These are phyloP conservation scores for Coffea canephora DNA, from an alignment of 257 asterid species.

Conservation along the genomic window DNA sequence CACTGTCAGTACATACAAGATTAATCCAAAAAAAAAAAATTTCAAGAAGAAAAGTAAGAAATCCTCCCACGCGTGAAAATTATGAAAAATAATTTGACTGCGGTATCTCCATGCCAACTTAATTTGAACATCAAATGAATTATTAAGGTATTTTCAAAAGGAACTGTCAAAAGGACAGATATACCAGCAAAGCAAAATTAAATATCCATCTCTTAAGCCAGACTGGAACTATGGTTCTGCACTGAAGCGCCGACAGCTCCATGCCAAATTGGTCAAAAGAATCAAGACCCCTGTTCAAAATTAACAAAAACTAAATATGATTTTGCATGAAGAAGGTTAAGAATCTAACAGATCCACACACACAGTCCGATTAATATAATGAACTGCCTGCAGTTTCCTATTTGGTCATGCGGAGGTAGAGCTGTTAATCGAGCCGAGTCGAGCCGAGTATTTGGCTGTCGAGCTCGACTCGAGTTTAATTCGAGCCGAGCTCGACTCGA, in stretches of 20 bases:
- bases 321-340: constrained; percentile 10
- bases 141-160: neutral
- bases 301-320: neutral
- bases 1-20: too few relatives aligned
- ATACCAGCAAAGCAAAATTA: neutral
- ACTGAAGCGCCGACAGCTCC: constrained; percentile 47
- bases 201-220: neutral
- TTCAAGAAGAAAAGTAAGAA: too few relatives aligned
- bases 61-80: too few relatives aligned
- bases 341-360: neutral
- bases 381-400: neutral
- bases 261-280: constrained; percentile 42
- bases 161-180: neutral
- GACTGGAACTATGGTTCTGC: neutral
- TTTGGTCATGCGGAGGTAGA: too few relatives aligned
- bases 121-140: neutral
- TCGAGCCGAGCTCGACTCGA: too few relatives aligned
- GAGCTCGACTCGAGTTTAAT: too few relatives aligned
- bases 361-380: constrained; percentile 8
- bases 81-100: too few relatives aligned
- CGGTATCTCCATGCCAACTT: neutral
- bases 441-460: too few relatives aligned
- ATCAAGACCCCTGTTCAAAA: constrained; percentile 8
- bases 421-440: too few relatives aligned
- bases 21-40: too few relatives aligned